Evolutionary conservation across 2,329 filamentous ascomycete genomes (phyloP).

Genomic region (Colletotrichum somersetense): DNA sequence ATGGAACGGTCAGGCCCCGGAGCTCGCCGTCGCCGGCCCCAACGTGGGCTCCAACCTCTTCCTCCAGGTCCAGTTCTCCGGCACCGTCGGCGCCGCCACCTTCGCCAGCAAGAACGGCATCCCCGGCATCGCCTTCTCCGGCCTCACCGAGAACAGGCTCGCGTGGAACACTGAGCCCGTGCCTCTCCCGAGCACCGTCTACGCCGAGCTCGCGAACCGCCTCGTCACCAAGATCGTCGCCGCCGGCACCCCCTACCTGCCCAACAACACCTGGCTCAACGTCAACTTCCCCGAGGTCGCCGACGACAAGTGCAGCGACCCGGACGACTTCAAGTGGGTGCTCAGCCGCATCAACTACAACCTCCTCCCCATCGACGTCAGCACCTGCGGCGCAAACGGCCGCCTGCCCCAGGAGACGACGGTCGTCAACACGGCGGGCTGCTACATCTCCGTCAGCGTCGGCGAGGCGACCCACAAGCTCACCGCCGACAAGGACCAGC

Average conservation of each 20-base stretch:
- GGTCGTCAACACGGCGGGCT: conserved; percentile 64
- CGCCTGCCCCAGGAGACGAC: conserved; percentile 68
- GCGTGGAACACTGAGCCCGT: background rate
- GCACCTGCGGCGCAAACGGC: conserved; percentile 65
- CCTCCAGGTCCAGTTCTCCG: conserved; percentile 61
- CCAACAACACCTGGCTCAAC: conserved; percentile 70
- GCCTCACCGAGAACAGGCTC: background rate
- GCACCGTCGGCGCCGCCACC: background rate
- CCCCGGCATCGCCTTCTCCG: background rate
- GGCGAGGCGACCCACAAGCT: conserved; percentile 66
- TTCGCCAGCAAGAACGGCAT: conserved; percentile 50
- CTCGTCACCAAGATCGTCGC: conserved; percentile 68
- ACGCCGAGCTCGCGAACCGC: conserved; percentile 58
- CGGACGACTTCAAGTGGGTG: conserved; percentile 72
- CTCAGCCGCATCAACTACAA: conserved; percentile 70
- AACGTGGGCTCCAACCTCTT: background rate
- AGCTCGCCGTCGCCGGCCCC: background rate
- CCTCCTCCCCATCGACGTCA: conserved; percentile 61
- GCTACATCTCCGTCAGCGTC: conserved; percentile 73
- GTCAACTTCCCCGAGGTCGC: conserved; percentile 69
- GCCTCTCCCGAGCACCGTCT: background rate
- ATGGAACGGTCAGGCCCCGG: background rate
- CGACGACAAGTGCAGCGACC: conserved; percentile 58
- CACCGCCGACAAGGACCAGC: conserved; percentile 65
- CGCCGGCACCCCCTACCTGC: conserved; percentile 73